Conservation (phyloP, 1,284 basidiomycete species). For the Malassezia restricta region DNA sequence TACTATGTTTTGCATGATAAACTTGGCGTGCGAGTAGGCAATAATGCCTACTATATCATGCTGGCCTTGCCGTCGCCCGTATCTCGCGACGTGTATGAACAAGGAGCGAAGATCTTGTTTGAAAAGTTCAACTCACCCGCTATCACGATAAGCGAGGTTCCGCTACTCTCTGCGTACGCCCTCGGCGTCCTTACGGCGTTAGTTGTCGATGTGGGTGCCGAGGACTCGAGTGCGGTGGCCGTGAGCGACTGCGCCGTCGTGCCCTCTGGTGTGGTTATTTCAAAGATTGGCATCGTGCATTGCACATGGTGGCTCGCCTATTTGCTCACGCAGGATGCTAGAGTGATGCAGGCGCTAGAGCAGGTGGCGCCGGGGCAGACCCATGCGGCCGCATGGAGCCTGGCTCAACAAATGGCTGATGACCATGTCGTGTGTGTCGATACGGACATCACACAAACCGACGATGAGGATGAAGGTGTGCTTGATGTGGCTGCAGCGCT, state of each 20-base stretch:
- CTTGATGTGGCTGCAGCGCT: conserved; percentile 52
- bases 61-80: conserved; percentile 62
- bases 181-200: conserved; percentile 66
- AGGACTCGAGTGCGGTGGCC: conserved; percentile 64
- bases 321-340: conserved; percentile 32
- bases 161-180: conserved; percentile 71
- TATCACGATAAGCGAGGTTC: conserved; percentile 68
- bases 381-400: conserved; percentile 7
- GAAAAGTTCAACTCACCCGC: conserved; percentile 87
- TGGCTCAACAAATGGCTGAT: conserved; percentile 29
- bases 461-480: conserved; percentile 65
- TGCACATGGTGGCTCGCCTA: conserved; percentile 38
- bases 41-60: conserved; percentile 75
- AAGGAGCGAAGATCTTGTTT: conserved; percentile 75
- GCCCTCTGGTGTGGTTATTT: conserved; percentile 23
- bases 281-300: conserved; percentile 30
- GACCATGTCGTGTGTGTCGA: conserved; percentile 24
- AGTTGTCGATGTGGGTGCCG: conserved; percentile 70
- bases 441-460: conserved; percentile 21
- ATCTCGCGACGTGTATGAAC: conserved; percentile 62
- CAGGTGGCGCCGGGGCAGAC: conserved; percentile 13
- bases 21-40: conserved; percentile 64
- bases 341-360: conserved; percentile 27
- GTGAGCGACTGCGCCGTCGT: conserved; percentile 61
- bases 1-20: conserved; percentile 66